A percentile compares a stretch with the other conserved stretches of the same genome.
Evolutionary conservation across 768 basidiomycete species (phyloP).

Genomic region (Tricholoma saponaceum): DNA sequence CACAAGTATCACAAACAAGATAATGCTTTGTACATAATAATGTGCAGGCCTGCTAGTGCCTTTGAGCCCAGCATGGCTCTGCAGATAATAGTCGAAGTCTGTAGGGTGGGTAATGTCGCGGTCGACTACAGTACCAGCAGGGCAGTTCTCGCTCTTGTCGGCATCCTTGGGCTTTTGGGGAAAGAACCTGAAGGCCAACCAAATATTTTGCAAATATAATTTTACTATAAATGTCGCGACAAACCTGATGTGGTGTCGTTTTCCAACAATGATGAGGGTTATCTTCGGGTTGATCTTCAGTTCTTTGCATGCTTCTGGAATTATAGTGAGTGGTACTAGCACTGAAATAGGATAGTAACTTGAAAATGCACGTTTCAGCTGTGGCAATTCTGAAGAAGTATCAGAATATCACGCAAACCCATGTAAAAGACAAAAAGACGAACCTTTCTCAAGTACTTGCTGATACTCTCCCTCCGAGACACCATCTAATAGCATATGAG

Average conservation of each 20-base stretch:
- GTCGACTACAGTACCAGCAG: slow-evolving; percentile 77
- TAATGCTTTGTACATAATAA: slow-evolving; percentile 32
- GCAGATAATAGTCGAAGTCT: slow-evolving; percentile 76
- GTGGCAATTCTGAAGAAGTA: slow-evolving; percentile 46
- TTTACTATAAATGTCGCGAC: not conserved
- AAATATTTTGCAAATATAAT: not conserved
- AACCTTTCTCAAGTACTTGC: slow-evolving; percentile 54
- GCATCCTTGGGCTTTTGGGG: slow-evolving; percentile 33
- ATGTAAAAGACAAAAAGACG: not conserved
- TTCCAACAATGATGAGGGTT: slow-evolving; percentile 77
- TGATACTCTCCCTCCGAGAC: slow-evolving; percentile 47
- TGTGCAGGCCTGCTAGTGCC: slow-evolving; percentile 61
- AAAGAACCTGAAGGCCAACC: slow-evolving; percentile 27
- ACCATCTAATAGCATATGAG: slow-evolving; percentile 38
- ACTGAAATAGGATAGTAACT: not conserved
- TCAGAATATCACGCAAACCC: not conserved
- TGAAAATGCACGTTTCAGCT: slow-evolving; percentile 49
- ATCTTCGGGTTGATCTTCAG: slow-evolving; percentile 60
- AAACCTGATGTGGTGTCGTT: slow-evolving; percentile 61
- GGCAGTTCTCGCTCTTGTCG: slow-evolving; percentile 69
- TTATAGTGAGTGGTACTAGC: not conserved
- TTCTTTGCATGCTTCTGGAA: slow-evolving; percentile 56
- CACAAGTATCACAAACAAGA: not conserved
- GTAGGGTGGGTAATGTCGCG: slow-evolving; percentile 63
- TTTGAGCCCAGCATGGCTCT: slow-evolving; percentile 71